A percentile compares a stretch with the other conserved stretches of the same genome.
Evolutionary conservation across 306 rosid species (phyloP).

Genomic region (Vigna mungo): DNA sequence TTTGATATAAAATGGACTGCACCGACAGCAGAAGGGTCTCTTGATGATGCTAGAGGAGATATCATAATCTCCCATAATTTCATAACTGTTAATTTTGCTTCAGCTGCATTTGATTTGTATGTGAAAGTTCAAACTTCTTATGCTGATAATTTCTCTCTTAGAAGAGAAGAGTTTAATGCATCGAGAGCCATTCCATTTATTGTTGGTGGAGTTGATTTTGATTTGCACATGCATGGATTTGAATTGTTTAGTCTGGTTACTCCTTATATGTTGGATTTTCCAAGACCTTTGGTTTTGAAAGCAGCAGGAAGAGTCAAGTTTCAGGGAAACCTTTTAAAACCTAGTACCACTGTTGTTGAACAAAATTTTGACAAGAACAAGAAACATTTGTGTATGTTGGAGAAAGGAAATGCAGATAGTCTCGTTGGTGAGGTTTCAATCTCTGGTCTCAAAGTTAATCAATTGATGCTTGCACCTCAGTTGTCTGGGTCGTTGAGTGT

Average conservation of each 20-base stretch:
- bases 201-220: conserved; percentile 79
- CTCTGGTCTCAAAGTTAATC: conserved; percentile 90
- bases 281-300: conserved; percentile 78
- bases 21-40: conserved; percentile 83
- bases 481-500: conserved; percentile 73
- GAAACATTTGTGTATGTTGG: conserved; percentile 46
- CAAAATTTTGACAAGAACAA: conserved; percentile 57
- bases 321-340: conserved; percentile 78
- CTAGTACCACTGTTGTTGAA: conserved; percentile 48
- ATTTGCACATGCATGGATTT: conserved; percentile 86
- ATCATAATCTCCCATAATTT: conserved; percentile 78
- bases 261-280: conserved; percentile 76
- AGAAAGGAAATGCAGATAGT: conserved; percentile 54
- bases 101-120: conserved; percentile 81
- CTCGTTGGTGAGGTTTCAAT: conserved; percentile 82
- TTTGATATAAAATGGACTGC: conserved; percentile 93
- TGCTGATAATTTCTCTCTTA: conserved; percentile 54
- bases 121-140: conserved; percentile 73
- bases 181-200: conserved; percentile 59
- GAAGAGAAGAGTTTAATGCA: conserved; percentile 51
- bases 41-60: conserved; percentile 91
- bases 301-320: conserved; percentile 66
- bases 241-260: conserved; percentile 78
- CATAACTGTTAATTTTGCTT: conserved; percentile 70
- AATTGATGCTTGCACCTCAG: conserved; percentile 90